Evolutionary conservation across 371 early-diverging fungal genomes (phyloP).

Genomic region (Actinomortierella ambigua): DNA sequence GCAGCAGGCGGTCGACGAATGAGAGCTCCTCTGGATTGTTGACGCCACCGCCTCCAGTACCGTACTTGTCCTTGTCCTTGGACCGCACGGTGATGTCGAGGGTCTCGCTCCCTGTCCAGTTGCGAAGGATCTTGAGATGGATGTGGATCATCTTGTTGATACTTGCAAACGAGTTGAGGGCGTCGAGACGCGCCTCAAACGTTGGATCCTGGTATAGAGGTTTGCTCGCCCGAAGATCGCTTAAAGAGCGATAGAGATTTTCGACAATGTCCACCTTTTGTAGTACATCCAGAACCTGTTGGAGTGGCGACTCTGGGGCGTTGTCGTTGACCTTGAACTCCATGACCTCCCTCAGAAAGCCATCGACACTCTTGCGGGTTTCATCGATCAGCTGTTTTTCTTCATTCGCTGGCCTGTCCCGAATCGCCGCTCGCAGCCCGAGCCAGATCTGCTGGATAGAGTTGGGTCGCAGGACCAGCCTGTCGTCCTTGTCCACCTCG

Average conservation of each 20-base stretch:
- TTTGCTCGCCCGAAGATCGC: slow-evolving; percentile 68
- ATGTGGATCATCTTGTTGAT: slow-evolving; percentile 73
- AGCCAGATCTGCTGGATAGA: slow-evolving; percentile 76
- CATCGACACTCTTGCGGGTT: slow-evolving; percentile 66
- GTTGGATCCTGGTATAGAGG: slow-evolving; percentile 70
- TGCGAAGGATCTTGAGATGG: slow-evolving; percentile 73
- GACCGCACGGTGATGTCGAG: slow-evolving; percentile 63
- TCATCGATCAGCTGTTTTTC: slow-evolving; percentile 75
- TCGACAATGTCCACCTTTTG: slow-evolving; percentile 79
- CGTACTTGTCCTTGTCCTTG: slow-evolving; percentile 17
- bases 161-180: slow-evolving; percentile 79
- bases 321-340: slow-evolving; percentile 61
- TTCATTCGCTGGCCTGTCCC: slow-evolving; percentile 64
- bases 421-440: slow-evolving; percentile 69
- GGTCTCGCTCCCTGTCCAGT: slow-evolving; percentile 84
- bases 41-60: slow-evolving; percentile 3
- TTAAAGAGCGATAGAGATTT: slow-evolving; percentile 75
- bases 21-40: slow-evolving; percentile 57
- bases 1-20: slow-evolving; percentile 84
- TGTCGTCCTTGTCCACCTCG: slow-evolving; percentile 18
- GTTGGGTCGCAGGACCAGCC: slow-evolving; percentile 45
- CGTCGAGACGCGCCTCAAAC: slow-evolving; percentile 75
- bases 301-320: slow-evolving; percentile 50
- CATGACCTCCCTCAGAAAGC: slow-evolving; percentile 66
- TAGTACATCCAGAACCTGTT: slow-evolving; percentile 70